A percentile compares a stretch with the other conserved stretches of the same genome.
Conservation (phyloP, 225 moss, liverwort and hornwort species). For the Antitrichia curtipendula region DNA sequence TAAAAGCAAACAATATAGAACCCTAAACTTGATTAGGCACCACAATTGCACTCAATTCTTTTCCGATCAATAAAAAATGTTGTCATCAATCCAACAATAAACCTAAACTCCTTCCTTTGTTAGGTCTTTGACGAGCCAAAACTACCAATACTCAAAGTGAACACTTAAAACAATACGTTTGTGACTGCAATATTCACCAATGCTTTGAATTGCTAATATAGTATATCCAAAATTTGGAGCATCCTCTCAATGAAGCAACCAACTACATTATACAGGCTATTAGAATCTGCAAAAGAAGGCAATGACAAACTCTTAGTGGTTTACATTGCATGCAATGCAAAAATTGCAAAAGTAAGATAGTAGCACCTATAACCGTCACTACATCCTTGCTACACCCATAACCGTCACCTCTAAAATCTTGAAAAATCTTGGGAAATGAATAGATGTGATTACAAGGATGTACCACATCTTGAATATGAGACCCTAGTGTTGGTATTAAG, state of each 20-base stretch:
- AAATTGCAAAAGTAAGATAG: neutral
- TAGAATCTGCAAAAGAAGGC: neutral
- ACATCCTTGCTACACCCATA: no score
- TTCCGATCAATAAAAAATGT: fast-evolving
- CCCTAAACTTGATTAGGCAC: neutral
- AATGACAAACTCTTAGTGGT: fast-evolving
- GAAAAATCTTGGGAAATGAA: no score
- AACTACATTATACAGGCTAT: fast-evolving
- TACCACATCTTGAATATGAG: no score
- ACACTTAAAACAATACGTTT: neutral
- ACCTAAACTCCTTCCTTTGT: fast-evolving
- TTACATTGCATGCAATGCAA: fast-evolving
- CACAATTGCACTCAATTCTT: fast-evolving
- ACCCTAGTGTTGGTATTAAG: no score
- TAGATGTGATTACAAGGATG: no score
- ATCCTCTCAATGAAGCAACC: neutral
- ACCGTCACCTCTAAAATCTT: no score
- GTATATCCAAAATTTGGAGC: neutral
- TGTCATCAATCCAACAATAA: neutral
- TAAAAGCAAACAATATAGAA: neutral
- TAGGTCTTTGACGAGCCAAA: fast-evolving
- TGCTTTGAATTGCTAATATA: neutral
- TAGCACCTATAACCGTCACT: no score
- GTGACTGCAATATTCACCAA: fast-evolving
- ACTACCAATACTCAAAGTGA: neutral